Evolutionary conservation across 495 filamentous ascomycete genomes (phyloP).

Genomic region (Neurospora sublineolata): DNA sequence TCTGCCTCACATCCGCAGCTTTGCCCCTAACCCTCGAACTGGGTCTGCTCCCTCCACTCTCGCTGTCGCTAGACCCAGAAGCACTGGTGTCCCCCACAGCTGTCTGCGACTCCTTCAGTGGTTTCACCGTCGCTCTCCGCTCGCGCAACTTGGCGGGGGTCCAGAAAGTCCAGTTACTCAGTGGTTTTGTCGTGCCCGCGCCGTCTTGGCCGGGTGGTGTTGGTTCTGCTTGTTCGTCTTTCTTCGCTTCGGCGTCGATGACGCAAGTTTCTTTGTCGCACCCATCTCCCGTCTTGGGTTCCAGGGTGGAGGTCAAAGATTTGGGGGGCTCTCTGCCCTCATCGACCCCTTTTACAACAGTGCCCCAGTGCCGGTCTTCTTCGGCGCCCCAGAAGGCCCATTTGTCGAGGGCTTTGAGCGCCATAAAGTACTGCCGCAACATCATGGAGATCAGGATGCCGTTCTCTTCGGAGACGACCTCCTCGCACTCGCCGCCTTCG

Average conservation of each 20-base stretch:
- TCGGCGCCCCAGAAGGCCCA: constrained; percentile 55
- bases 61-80: constrained; percentile 6
- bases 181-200: neutral
- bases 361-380: constrained; percentile 49
- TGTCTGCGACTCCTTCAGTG: constrained; percentile 17
- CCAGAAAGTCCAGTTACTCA: constrained; percentile 24
- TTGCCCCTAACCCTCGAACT: neutral
- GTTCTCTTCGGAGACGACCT: constrained; percentile 72
- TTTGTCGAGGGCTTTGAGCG: constrained; percentile 60
- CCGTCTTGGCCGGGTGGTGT: neutral
- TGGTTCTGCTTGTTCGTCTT: neutral
- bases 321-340: neutral
- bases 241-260: neutral
- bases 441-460: constrained; percentile 76
- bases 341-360: constrained; percentile 39
- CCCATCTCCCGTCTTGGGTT: neutral
- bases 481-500: constrained; percentile 62
- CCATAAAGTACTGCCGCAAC: constrained; percentile 81
- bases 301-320: neutral
- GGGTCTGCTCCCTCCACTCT: neutral
- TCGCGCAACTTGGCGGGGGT: constrained; percentile 34
- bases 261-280: neutral
- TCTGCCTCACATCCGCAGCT: constrained; percentile 15
- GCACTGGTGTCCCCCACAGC: constrained; percentile 23
- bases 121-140: constrained; percentile 18